These are phyloP conservation scores for Trichomonas vaginalis DNA, from an alignment of 208 protist species.

Conservation along the genomic window DNA sequence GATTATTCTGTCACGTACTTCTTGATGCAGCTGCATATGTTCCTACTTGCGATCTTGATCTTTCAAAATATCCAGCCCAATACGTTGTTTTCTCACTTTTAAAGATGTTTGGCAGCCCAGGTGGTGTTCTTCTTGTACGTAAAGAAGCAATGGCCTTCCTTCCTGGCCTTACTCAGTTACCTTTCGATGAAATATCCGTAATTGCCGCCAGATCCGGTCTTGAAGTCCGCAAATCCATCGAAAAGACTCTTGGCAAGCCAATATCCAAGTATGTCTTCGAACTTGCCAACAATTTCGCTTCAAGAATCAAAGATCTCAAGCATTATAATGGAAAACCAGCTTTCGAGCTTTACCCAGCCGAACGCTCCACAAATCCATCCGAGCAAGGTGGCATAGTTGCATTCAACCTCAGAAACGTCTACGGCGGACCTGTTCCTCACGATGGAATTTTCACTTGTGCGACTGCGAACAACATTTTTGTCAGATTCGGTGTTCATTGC, in stretches of 20 bases:
- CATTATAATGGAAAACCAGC: neutral
- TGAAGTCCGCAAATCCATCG: neutral
- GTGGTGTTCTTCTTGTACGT: neutral
- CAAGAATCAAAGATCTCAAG: neutral
- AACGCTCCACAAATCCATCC: neutral
- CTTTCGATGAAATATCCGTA: neutral
- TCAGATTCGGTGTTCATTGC: neutral
- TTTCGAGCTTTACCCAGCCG: neutral
- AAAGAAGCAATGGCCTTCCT: neutral
- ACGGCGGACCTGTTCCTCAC: neutral
- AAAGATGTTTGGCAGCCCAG: neutral
- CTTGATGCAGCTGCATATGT: neutral
- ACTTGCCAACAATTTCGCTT: neutral
- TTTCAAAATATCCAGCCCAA: neutral
- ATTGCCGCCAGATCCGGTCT: neutral
- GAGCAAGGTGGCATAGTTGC: conserved; percentile 6
- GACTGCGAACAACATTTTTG: neutral
- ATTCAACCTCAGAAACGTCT: neutral
- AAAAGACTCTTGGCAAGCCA: neutral
- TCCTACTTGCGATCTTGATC: neutral
- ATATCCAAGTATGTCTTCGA: neutral
- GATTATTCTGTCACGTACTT: neutral
- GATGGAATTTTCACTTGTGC: neutral
- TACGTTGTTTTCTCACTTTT: neutral
- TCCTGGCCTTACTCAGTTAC: neutral